Evolutionary conservation across 495 filamentous ascomycete species (phyloP), one percentile per base, ranked within the genome.

Genomic region (Entonaema liquescens): DNA sequence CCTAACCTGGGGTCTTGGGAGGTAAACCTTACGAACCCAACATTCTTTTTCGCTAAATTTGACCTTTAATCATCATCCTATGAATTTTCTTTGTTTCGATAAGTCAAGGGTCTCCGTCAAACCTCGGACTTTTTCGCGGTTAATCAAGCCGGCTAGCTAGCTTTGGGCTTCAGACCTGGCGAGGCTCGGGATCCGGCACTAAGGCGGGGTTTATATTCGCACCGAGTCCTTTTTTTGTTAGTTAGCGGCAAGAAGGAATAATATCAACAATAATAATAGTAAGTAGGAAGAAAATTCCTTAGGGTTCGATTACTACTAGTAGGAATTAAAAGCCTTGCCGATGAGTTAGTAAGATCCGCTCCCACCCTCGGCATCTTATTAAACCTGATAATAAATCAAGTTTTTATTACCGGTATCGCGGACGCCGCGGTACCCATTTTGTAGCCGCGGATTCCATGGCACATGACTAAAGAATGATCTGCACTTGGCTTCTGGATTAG

Each of bases 341-440:
- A 17, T 15, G 0, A 28, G 67, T 70, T 53, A 65, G 60, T 59
- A 64, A 72, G 60, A 56, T 63, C 55, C 64, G 59, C 69, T 60
- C 23, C 44, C 42, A 44, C 63, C 63, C 59, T 67, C 64, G 64
- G 69, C 64, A 67, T 68, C 69, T 57, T n/a, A n/a, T n/a, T n/a
- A n/a, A n/a, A n/a, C 19, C 19, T 55, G 53, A 62, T 59, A 15
- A 53, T 17, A 50, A 65, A 70, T 67, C 68, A 66, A 66, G 25
- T 58, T 67, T 42, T 35, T 52, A 68, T 64, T 58, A 57, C 70
- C 70, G 65, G 68, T 65, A 62, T 72, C 65, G 70, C 70, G 69
- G 54, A 36, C 15, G 26, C 44, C 52, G 28, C 64, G 70, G 42
- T 28, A 54, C 49, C 38, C 40, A 26, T 11, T 62, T 65, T 65